A percentile compares a stretch with the other conserved stretches of the same genome.
phyloP scores from a whole-genome alignment of 2,329 filamentous ascomycete species.

The Scortechinia acanthostroma region DNA sequence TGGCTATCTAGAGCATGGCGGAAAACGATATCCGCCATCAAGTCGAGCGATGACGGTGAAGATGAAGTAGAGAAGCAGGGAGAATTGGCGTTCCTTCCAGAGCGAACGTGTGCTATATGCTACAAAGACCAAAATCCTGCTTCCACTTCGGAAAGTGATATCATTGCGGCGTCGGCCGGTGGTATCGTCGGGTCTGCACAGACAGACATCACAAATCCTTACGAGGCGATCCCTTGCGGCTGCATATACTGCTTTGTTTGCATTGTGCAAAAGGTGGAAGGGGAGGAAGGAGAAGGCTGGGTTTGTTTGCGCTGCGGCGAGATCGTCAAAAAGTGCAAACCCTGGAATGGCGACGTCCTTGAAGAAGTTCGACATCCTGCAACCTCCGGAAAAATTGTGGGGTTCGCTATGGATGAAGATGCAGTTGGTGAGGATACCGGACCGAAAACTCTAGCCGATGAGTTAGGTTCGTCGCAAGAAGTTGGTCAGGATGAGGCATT shows the following conservation, averaged over 20 bases:
- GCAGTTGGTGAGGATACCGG: background rate
- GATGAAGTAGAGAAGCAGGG: slow-evolving; percentile 51
- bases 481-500: too few species aligned
- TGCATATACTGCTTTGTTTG: slow-evolving; percentile 97
- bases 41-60: slow-evolving; percentile 36
- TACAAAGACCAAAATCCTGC: slow-evolving; percentile 77
- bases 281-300: slow-evolving; percentile 92
- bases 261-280: slow-evolving; percentile 79
- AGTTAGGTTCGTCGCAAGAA: too few species aligned
- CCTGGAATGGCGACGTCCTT: slow-evolving; percentile 86
- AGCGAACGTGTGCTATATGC: slow-evolving; percentile 92
- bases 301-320: slow-evolving; percentile 83
- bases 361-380: slow-evolving; percentile 22
- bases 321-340: slow-evolving; percentile 74
- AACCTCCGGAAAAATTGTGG: background rate
- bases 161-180: slow-evolving; percentile 63
- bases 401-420: slow-evolving; percentile 1
- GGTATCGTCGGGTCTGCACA: slow-evolving; percentile 74
- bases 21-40: slow-evolving; percentile 63
- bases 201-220: slow-evolving; percentile 93
- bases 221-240: slow-evolving; percentile 80
- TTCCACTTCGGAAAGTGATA: background rate
- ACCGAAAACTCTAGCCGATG: background rate
- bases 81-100: slow-evolving; percentile 78
- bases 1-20: slow-evolving; percentile 86